Evolutionary conservation across 2,329 filamentous ascomycete species (phyloP).

Genomic region (Paraphaeosphaeria minitans): DNA sequence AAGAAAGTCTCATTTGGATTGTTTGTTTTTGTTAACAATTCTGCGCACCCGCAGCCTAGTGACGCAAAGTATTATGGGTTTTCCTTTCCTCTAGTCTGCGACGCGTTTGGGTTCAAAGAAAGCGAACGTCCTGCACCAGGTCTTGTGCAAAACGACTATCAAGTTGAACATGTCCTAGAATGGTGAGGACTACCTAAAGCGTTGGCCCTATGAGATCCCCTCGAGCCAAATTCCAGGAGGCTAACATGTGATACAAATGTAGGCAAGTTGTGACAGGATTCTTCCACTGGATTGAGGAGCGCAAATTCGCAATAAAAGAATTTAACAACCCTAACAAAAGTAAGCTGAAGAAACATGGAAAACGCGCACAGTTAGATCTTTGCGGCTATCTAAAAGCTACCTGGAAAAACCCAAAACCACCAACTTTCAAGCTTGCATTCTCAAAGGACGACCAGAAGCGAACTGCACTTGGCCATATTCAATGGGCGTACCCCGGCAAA

Average conservation of each 20-base stretch:
- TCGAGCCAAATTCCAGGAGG: too few relatives aligned
- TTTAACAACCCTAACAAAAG: not conserved
- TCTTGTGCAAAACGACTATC: not conserved
- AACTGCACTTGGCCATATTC: not conserved
- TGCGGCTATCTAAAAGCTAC: not conserved
- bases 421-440: not conserved
- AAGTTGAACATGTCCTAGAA: constrained; percentile 1
- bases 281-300: not conserved
- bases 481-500: not conserved
- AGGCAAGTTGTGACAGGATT: not conserved
- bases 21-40: not conserved
- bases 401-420: not conserved
- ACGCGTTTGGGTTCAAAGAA: not conserved
- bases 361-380: not conserved
- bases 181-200: not conserved
- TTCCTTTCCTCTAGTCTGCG: not conserved
- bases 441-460: not conserved
- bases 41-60: not conserved
- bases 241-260: not conserved
- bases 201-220: too few relatives aligned
- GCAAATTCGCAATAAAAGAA: not conserved
- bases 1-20: not conserved
- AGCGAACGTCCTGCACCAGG: not conserved
- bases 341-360: not conserved
- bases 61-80: not conserved